Evolutionary conservation across 352 stramenopile species (phyloP).

Genomic region (Phytophthora capsici): DNA sequence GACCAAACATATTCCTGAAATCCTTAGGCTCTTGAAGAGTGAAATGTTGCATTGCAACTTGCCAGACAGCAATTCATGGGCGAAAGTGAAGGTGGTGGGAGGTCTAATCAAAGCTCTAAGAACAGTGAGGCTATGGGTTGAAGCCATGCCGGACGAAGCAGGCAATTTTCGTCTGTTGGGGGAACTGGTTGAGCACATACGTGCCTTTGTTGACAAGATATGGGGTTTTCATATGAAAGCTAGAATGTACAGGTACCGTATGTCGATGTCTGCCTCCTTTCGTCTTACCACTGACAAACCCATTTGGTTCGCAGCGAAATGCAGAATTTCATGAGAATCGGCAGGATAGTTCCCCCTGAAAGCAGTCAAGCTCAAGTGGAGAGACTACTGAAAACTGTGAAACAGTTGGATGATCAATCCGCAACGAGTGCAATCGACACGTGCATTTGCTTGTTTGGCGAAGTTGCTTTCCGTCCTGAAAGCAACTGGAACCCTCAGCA

Average conservation of each 20-base stretch:
- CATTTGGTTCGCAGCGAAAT: not conserved
- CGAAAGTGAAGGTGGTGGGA: not conserved
- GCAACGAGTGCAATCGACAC: not conserved
- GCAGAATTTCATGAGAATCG: not conserved
- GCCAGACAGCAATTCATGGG: not conserved
- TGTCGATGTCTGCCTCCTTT: not conserved
- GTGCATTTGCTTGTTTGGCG: not conserved
- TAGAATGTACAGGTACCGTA: slow-evolving; percentile 1
- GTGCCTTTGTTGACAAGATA: not conserved
- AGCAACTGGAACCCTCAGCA: not conserved
- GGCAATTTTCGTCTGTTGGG: not conserved
- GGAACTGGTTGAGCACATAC: not conserved
- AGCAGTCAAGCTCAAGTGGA: not conserved
- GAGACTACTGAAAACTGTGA: not conserved
- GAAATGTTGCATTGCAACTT: slow-evolving; percentile 5
- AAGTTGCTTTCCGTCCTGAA: not conserved
- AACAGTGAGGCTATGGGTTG: slow-evolving; percentile 4
- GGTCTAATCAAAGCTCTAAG: slow-evolving; percentile 4
- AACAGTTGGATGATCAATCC: not conserved
- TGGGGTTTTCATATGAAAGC: not conserved
- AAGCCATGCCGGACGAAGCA: not conserved
- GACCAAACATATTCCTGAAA: slow-evolving; percentile 4
- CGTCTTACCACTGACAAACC: not conserved
- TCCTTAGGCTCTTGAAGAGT: not conserved
- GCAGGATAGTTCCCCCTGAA: not conserved